Evolutionary conservation across 495 filamentous ascomycete species (phyloP).

Genomic region (Rhizodiscina lignyota): DNA sequence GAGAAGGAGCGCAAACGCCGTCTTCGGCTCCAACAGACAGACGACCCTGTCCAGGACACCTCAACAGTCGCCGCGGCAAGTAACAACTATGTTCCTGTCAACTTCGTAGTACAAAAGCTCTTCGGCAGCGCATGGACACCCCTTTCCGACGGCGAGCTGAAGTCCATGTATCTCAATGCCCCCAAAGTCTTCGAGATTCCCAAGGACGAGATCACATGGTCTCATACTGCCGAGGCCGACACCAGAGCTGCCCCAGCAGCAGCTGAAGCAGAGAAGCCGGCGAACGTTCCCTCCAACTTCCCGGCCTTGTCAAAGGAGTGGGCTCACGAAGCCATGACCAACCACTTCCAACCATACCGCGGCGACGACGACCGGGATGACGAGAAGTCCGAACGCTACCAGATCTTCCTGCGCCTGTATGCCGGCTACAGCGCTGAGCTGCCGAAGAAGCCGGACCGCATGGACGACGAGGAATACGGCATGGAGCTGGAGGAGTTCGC

Average conservation of each 20-base stretch:
- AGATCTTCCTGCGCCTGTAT: slow-evolving; percentile 60
- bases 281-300: slow-evolving; percentile 45
- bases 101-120: too few relatives aligned
- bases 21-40: slow-evolving; percentile 62
- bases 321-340: too few relatives aligned
- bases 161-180: slow-evolving; percentile 18
- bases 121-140: too few relatives aligned
- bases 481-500: slow-evolving; percentile 76
- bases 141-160: too few relatives aligned
- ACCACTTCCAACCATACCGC: too few relatives aligned
- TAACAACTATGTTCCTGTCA: too few relatives aligned
- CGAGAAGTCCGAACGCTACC: slow-evolving; percentile 60
- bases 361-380: slow-evolving; percentile 65
- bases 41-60: too few relatives aligned
- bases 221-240: slow-evolving; percentile 64
- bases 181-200: not conserved
- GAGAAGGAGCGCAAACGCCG: too few relatives aligned
- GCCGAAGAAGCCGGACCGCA: slow-evolving; percentile 38
- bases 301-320: slow-evolving; percentile 58
- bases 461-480: slow-evolving; percentile 56
- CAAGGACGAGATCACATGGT: slow-evolving; percentile 23
- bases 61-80: too few relatives aligned
- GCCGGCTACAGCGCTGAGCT: slow-evolving; percentile 45
- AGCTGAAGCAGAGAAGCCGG: slow-evolving; percentile 41
- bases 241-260: slow-evolving; percentile 52